phyloP scores from a whole-genome alignment of 306 rosid species.

The Nissolia schottii region DNA sequence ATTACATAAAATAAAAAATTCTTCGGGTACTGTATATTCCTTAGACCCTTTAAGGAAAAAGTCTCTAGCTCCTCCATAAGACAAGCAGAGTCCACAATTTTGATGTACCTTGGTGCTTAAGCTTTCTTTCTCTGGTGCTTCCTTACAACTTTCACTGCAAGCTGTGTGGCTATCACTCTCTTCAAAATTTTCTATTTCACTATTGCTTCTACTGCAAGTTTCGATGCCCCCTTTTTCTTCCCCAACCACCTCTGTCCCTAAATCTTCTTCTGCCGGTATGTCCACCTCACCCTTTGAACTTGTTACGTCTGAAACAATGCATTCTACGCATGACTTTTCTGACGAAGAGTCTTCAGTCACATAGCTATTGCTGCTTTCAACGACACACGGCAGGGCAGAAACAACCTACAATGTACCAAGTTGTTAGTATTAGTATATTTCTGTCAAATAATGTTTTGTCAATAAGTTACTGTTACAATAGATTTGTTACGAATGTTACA shows the following conservation, averaged over 20 bases:
- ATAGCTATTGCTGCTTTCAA: neutral
- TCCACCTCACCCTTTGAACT: neutral
- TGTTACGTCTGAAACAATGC: neutral
- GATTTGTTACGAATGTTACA: no score
- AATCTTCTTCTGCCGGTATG: neutral
- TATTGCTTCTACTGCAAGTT: neutral
- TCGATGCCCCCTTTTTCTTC: neutral
- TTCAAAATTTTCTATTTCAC: neutral
- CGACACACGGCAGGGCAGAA: conserved; percentile 22
- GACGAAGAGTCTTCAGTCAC: conserved; percentile 7
- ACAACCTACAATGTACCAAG: conserved; percentile 29
- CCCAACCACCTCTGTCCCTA: neutral
- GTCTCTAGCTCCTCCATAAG: conserved; percentile 34
- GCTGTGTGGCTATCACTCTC: neutral
- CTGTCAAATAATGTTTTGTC: neutral
- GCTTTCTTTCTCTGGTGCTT: conserved; percentile 14
- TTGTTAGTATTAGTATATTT: neutral
- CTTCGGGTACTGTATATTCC: conserved; percentile 25
- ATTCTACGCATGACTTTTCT: neutral
- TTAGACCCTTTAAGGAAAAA: conserved; percentile 24
- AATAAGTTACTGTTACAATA: neutral
- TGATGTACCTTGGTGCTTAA: neutral
- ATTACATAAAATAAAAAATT: conserved; percentile 22
- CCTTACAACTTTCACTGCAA: neutral
- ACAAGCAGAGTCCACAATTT: neutral